Conservation (phyloP, 2,329 filamentous ascomycete genomes). For the Trichoderma oligosporum region DNA sequence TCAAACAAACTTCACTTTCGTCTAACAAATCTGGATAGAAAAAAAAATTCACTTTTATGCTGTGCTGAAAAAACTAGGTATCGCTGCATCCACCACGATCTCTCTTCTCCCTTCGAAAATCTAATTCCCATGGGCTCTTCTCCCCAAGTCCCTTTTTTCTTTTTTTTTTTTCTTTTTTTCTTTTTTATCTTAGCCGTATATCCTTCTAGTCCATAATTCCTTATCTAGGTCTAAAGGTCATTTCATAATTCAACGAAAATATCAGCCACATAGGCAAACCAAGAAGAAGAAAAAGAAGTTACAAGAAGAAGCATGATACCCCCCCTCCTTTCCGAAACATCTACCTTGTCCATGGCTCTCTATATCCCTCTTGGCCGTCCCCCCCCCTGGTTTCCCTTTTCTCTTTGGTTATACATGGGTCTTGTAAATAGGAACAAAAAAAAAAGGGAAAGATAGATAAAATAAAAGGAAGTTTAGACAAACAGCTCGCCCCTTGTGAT, state of each 20-base stretch:
- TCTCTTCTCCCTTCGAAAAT: neutral
- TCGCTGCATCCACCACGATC: neutral
- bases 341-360: neutral
- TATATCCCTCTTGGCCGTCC: neutral
- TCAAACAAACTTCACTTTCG: neutral
- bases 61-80: conserved; percentile 11
- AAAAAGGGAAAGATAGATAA: neutral
- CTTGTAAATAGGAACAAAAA: conserved; percentile 13
- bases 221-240: conserved; percentile 17
- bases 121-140: neutral
- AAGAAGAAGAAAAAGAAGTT: neutral
- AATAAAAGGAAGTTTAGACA: conserved; percentile 18
- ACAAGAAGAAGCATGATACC: neutral
- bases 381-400: neutral
- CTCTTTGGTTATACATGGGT: conserved; percentile 1
- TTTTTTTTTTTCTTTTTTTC: neutral
- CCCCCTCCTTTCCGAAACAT: neutral
- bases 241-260: neutral
- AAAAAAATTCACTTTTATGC: neutral
- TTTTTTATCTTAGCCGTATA: neutral
- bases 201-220: conserved; percentile 13
- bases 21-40: neutral
- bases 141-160: neutral
- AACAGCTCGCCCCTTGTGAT: conserved; percentile 16
- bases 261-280: neutral